Percentiles rank a stretch among this genome's conserved stretches.
Evolutionary conservation across 2,329 filamentous ascomycete genomes (phyloP).

Genomic region (Bretziella fagacearum): DNA sequence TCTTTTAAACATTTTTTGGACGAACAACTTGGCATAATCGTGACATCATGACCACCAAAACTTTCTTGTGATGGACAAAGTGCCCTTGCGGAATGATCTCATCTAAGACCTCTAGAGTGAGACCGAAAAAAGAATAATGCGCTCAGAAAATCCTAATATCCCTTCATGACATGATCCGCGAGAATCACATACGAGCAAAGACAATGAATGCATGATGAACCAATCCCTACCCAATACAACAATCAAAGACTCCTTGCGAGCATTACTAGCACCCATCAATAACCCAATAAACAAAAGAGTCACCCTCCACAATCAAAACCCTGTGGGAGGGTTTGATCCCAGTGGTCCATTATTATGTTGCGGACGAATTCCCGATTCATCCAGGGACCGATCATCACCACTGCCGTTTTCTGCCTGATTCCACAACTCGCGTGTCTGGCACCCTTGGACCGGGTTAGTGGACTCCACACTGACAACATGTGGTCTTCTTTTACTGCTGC

Average conservation of each 20-base stretch:
- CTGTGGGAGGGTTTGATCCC: slow-evolving; percentile 9
- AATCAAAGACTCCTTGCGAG: too few species aligned
- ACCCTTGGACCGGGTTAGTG: neutral
- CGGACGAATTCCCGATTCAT: slow-evolving; percentile 5
- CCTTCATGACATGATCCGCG: too few species aligned
- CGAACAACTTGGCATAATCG: too few species aligned
- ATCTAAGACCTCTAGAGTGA: too few species aligned
- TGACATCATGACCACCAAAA: too few species aligned
- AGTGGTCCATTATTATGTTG: slow-evolving; percentile 11
- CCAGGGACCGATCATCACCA: slow-evolving; percentile 3
- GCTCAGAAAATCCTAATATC: too few species aligned
- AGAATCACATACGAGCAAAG: too few species aligned
- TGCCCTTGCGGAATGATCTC: too few species aligned
- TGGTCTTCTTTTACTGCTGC: neutral
- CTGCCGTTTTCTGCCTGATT: neutral
- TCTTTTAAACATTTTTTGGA: slow-evolving; percentile 2
- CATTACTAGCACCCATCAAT: too few species aligned
- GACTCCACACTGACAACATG: neutral
- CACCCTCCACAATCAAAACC: neutral
- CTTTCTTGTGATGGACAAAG: too few species aligned
- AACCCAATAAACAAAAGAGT: neutral
- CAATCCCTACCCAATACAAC: too few species aligned
- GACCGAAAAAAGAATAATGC: neutral
- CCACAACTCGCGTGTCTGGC: neutral
- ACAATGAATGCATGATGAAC: too few species aligned